A percentile compares a stretch with the other conserved stretches of the same genome.
Evolutionary conservation across 192 early-diverging fungal genomes (phyloP).

Genomic region (Phlyctochytrium planicorne): DNA sequence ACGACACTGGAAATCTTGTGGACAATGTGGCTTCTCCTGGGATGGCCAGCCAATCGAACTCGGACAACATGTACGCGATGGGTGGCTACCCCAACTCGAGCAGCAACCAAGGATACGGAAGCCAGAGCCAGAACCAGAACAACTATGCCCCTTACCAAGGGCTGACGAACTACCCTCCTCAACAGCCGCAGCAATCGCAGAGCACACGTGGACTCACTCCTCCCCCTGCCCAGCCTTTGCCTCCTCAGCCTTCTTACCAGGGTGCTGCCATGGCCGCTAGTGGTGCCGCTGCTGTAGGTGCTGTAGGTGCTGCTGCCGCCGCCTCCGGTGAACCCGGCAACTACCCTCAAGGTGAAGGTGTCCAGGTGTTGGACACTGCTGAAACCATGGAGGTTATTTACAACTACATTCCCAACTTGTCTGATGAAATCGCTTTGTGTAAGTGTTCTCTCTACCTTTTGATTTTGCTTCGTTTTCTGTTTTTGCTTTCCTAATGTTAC

Average conservation of each 20-base stretch:
- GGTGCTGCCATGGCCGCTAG: neutral
- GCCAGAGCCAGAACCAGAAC: too few relatives aligned
- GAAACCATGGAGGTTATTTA: slow-evolving; percentile 1
- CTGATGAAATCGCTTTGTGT: slow-evolving; percentile 2
- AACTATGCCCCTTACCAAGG: too few relatives aligned
- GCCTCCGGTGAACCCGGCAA: neutral
- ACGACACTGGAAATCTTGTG: neutral
- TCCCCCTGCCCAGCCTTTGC: neutral
- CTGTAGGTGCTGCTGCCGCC: neutral
- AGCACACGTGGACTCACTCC: neutral
- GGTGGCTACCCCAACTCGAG: too few relatives aligned
- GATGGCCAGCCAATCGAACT: too few relatives aligned
- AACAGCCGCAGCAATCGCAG: neutral
- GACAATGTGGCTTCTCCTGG: too few relatives aligned
- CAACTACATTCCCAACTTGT: slow-evolving; percentile 12
- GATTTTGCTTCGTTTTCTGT: too few relatives aligned
- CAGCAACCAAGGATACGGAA: too few relatives aligned
- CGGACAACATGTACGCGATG: too few relatives aligned
- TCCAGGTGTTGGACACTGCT: neutral
- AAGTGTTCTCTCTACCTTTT: neutral
- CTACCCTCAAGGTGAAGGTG: neutral
- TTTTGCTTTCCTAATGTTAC: too few relatives aligned
- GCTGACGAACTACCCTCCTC: too few relatives aligned
- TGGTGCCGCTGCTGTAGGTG: neutral
- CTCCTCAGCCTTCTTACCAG: neutral